These are phyloP conservation scores for Batkoa obscura DNA, from an alignment of 371 early-diverging fungal species.

Conservation along the genomic window DNA sequence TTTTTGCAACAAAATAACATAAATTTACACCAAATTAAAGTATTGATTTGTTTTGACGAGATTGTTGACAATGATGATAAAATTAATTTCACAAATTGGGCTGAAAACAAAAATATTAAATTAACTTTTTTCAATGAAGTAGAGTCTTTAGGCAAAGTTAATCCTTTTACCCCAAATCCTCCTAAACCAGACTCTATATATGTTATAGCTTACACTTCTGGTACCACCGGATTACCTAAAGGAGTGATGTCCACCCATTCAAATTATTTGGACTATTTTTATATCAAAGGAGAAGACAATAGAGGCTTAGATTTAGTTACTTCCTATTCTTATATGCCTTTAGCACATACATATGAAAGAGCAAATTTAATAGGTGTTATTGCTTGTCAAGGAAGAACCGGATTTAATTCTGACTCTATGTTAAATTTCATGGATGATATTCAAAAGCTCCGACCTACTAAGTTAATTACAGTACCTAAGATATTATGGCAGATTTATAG, in stretches of 20 bases:
- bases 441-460: conserved; percentile 49
- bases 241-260: conserved; percentile 32
- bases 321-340: conserved; percentile 32
- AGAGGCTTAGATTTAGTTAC: conserved; percentile 29
- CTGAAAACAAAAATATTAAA: conserved; percentile 22
- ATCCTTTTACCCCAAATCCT: conserved; percentile 14
- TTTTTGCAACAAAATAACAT: conserved; percentile 26
- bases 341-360: conserved; percentile 77
- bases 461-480: conserved; percentile 76
- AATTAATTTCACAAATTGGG: conserved; percentile 24
- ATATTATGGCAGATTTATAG: conserved; percentile 78
- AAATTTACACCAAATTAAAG: conserved; percentile 36
- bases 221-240: conserved; percentile 64
- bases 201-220: conserved; percentile 91
- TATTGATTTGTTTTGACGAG: conserved; percentile 56
- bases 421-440: conserved; percentile 63
- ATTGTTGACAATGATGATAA: conserved; percentile 15
- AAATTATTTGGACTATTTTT: conserved; percentile 20
- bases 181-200: conserved; percentile 37
- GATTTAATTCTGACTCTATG: conserved; percentile 66
- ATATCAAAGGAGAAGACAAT: too few relatives aligned
- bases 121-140: conserved; percentile 36
- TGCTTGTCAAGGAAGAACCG: conserved; percentile 36
- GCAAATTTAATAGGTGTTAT: conserved; percentile 27
- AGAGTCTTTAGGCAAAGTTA: conserved; percentile 27